Evolutionary conservation across 2,329 filamentous ascomycete genomes (phyloP).

Genomic region (Simplicillium aogashimaense): DNA sequence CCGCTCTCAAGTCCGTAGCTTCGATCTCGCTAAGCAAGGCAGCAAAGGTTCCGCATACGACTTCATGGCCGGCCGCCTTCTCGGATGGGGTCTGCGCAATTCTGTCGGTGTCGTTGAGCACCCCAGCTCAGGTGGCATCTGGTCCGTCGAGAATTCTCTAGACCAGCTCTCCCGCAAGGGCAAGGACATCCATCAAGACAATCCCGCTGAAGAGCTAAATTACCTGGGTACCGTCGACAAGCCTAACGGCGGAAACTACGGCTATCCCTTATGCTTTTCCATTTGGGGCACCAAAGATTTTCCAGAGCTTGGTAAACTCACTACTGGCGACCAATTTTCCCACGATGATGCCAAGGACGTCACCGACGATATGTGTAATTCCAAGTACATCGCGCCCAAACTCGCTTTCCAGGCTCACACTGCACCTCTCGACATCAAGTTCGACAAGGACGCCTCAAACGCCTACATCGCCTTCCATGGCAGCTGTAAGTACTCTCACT

Average conservation of each 20-base stretch:
- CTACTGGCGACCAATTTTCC: constrained; percentile 40
- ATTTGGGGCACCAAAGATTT: constrained; percentile 45
- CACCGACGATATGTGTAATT: constrained; percentile 34
- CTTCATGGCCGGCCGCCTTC: constrained; percentile 35
- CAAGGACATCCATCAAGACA: constrained; percentile 54
- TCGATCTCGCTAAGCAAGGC: constrained; percentile 27
- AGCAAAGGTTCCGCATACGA: constrained; percentile 23
- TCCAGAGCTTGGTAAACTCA: constrained; percentile 29
- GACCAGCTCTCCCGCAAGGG: constrained; percentile 51
- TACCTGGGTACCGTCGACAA: constrained; percentile 51
- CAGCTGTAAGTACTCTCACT: constrained; percentile 40
- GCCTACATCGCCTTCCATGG: constrained; percentile 66
- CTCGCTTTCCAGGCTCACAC: constrained; percentile 55
- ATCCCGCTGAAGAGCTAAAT: constrained; percentile 67
- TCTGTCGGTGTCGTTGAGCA: constrained; percentile 63
- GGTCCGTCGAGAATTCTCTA: constrained; percentile 60
- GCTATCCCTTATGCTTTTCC: constrained; percentile 61
- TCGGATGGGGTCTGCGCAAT: constrained; percentile 65
- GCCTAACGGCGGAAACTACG: constrained; percentile 45
- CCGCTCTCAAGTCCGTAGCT: constrained; percentile 57
- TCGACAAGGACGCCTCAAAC: constrained; percentile 43
- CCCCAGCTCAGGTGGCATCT: constrained; percentile 38
- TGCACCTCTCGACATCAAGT: constrained; percentile 63
- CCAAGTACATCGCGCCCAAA: constrained; percentile 35
- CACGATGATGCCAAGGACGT: constrained; percentile 18